A percentile compares a stretch with the other conserved stretches of the same genome.
phyloP scores from a whole-genome alignment of 495 filamentous ascomycete genomes.

The Parachaetomium inaequale region DNA sequence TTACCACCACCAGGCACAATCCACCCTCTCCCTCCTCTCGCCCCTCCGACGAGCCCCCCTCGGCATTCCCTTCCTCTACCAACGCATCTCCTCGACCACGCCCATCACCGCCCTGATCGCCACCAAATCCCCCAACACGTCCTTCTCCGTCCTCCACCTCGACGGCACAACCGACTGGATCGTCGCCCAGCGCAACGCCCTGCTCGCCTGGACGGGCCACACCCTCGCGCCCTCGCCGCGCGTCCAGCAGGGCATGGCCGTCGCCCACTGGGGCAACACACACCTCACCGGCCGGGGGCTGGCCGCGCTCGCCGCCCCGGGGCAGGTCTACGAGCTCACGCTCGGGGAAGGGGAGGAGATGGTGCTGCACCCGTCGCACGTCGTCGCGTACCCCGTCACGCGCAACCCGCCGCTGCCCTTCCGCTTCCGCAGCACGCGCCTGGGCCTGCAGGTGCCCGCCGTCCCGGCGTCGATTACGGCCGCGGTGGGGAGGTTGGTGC shows the following conservation, averaged over 20 bases:
- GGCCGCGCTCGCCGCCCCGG: slow-evolving; percentile 75
- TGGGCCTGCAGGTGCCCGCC: slow-evolving; percentile 76
- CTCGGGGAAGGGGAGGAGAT: slow-evolving; percentile 80
- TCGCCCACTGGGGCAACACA: slow-evolving; percentile 89
- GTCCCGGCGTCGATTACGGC: slow-evolving; percentile 51
- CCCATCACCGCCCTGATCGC: slow-evolving; percentile 83
- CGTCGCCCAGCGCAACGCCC: slow-evolving; percentile 74
- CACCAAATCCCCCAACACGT: slow-evolving; percentile 76
- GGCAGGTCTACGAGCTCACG: slow-evolving; percentile 79
- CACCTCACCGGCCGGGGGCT: slow-evolving; percentile 82
- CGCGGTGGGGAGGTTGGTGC: slow-evolving; percentile 31
- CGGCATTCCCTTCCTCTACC: slow-evolving; percentile 91
- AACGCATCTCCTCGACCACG: slow-evolving; percentile 77
- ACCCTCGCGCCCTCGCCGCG: slow-evolving; percentile 71
- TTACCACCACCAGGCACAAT: slow-evolving; percentile 56
- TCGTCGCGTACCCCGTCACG: slow-evolving; percentile 81
- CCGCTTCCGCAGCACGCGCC: slow-evolving; percentile 70
- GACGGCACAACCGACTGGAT: slow-evolving; percentile 98
- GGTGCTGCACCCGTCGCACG: slow-evolving; percentile 78
- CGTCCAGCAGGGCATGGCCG: slow-evolving; percentile 67
- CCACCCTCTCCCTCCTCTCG: slow-evolving; percentile 80
- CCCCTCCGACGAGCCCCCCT: slow-evolving; percentile 73
- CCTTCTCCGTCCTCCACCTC: slow-evolving; percentile 79
- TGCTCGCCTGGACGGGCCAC: slow-evolving; percentile 95
- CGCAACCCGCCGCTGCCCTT: slow-evolving; percentile 73